phyloP scores from a whole-genome alignment of 352 stramenopile genomes.

The Globisporangium viniferum region DNA sequence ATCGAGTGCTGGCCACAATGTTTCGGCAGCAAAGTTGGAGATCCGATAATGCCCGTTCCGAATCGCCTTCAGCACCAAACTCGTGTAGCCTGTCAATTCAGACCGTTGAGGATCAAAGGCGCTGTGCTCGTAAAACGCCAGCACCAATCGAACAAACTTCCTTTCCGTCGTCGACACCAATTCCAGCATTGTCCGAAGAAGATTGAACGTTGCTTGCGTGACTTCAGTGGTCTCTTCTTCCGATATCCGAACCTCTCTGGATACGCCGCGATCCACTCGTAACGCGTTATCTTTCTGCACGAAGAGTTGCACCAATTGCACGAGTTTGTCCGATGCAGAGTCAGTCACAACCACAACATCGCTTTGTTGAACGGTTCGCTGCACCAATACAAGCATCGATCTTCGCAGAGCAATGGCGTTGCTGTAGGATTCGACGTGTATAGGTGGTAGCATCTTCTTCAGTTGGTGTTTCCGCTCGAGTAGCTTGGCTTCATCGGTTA shows the following conservation, averaged over 20 bases:
- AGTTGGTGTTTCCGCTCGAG: conserved; percentile 39
- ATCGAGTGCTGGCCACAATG: conserved; percentile 34
- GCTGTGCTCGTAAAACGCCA: conserved; percentile 32
- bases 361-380: conserved; percentile 34
- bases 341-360: conserved; percentile 30
- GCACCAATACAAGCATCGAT: conserved; percentile 28
- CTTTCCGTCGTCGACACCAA: conserved; percentile 23
- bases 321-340: conserved; percentile 29
- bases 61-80: conserved; percentile 29
- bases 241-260: conserved; percentile 17
- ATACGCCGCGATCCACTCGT: conserved; percentile 8
- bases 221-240: conserved; percentile 23
- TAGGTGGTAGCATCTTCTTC: conserved; percentile 44
- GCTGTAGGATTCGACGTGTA: conserved; percentile 39
- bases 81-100: conserved; percentile 19
- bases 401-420: conserved; percentile 33
- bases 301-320: conserved; percentile 37
- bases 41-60: conserved; percentile 18
- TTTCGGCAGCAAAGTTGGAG: conserved; percentile 29
- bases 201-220: conserved; percentile 26
- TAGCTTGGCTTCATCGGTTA: conserved; percentile 23
- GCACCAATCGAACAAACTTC: conserved; percentile 31
- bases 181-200: conserved; percentile 38
- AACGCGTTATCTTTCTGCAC: conserved; percentile 33
- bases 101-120: conserved; percentile 14